These are phyloP conservation scores for Mortierella alpina DNA, from an alignment of 192 early-diverging fungal species.

Conservation along the genomic window DNA sequence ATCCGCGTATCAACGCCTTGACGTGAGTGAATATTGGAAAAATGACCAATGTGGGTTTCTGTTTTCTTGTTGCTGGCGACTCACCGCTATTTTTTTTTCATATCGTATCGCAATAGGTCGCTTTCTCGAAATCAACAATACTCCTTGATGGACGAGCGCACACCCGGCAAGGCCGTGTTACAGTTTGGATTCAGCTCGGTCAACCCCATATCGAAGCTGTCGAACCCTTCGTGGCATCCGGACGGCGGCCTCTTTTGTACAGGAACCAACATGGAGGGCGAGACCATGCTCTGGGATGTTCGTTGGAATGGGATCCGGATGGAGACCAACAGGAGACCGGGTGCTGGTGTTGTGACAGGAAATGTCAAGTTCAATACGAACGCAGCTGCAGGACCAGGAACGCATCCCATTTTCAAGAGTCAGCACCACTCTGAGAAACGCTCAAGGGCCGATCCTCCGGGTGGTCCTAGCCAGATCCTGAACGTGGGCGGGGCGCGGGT, in stretches of 20 bases:
- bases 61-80: background rate
- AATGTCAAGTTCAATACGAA: conserved; percentile 7
- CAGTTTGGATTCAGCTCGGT: background rate
- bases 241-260: conserved; percentile 32
- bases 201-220: background rate
- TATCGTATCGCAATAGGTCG: conserved; percentile 1
- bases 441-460: background rate
- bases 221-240: conserved; percentile 35
- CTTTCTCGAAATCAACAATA: background rate
- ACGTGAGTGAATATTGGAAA: conserved; percentile 16
- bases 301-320: conserved; percentile 21
- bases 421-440: background rate
- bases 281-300: conserved; percentile 41
- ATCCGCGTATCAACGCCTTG: conserved; percentile 28
- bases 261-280: conserved; percentile 6
- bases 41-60: background rate
- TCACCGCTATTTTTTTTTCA: background rate
- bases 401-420: conserved; percentile 9
- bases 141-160: conserved; percentile 26
- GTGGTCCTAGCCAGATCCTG: conserved; percentile 25
- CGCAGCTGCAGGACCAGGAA: background rate
- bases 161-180: background rate
- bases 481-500: conserved; percentile 12
- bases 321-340: conserved; percentile 2
- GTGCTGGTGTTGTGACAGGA: conserved; percentile 11